Evolutionary conservation across 257 asterid species (phyloP).

Genomic region (Solanum corneliomulleri): DNA sequence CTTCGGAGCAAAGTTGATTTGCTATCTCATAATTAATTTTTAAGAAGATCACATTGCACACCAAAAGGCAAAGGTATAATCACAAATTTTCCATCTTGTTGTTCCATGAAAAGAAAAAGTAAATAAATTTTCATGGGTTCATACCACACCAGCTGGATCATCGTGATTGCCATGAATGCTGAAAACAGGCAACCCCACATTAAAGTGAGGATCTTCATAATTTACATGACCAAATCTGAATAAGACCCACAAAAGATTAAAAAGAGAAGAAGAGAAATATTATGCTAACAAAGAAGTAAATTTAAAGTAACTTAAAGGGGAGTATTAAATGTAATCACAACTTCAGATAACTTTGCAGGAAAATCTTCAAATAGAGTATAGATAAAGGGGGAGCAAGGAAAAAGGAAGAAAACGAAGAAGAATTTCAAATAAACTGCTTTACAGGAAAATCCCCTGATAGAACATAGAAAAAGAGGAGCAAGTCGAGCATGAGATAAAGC

Average conservation of each 20-base stretch:
- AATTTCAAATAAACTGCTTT: not conserved
- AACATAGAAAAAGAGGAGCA: not conserved
- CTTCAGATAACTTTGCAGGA: not conserved
- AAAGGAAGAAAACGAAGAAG: not conserved
- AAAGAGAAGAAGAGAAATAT: not conserved
- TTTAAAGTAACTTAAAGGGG: not conserved
- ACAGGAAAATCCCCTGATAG: not conserved
- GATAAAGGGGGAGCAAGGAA: not conserved
- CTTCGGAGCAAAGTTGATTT: not conserved
- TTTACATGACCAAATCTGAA: constrained; percentile 94
- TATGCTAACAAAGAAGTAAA: not conserved
- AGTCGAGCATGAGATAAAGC: not conserved
- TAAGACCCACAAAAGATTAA: not conserved
- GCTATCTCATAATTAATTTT: not conserved
- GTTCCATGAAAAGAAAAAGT: not conserved
- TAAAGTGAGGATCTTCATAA: constrained; percentile 99
- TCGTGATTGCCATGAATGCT: constrained; percentile 99
- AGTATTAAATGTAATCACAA: not conserved
- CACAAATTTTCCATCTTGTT: not conserved
- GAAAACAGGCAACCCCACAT: constrained; percentile 97
- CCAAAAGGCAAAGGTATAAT: not conserved
- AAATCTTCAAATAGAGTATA: not conserved
- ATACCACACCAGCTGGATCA: constrained; percentile 99
- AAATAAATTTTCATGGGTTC: constrained; percentile 18
- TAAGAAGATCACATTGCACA: not conserved